Evolutionary conservation across 768 basidiomycete genomes (phyloP).

Genomic region (Nidularia pulvinata): DNA sequence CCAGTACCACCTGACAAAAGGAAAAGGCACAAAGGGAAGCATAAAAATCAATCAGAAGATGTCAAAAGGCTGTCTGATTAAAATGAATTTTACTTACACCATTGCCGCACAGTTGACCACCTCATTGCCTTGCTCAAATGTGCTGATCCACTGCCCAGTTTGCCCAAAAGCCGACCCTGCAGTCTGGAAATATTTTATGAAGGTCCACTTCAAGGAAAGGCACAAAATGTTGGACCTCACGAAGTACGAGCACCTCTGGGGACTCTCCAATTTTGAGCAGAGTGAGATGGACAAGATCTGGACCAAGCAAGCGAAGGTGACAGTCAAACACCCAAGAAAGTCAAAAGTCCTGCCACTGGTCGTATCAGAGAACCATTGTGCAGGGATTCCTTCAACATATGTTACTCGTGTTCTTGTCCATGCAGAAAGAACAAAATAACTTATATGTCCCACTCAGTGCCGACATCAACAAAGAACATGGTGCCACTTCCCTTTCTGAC

Average conservation of each 20-base stretch:
- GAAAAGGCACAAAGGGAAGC: constrained; percentile 10
- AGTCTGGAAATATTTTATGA: constrained; percentile 16
- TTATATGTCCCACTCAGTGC: neutral
- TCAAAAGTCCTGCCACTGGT: constrained; percentile 6
- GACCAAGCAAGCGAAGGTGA: constrained; percentile 7
- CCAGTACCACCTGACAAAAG: constrained; percentile 15
- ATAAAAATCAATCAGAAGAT: constrained; percentile 9
- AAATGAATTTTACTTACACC: constrained; percentile 11
- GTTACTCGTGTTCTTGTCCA: too few species aligned
- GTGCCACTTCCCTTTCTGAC: too few species aligned
- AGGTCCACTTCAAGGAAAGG: constrained; percentile 9
- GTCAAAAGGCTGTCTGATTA: constrained; percentile 12
- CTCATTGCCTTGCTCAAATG: constrained; percentile 17
- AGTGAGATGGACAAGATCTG: constrained; percentile 14
- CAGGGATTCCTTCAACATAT: constrained; percentile 2
- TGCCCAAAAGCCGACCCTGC: constrained; percentile 11
- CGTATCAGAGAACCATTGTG: constrained; percentile 10
- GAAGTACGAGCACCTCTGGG: constrained; percentile 8
- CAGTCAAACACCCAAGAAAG: constrained; percentile 7
- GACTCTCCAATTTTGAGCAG: constrained; percentile 11
- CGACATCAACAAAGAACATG: too few species aligned
- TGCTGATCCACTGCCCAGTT: constrained; percentile 16
- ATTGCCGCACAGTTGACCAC: constrained; percentile 10
- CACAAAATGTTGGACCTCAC: constrained; percentile 4
- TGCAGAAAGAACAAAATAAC: too few species aligned